Evolutionary conservation across 805 yeast genomes (phyloP).

Genomic region (Tetrapisispora fleetii): DNA sequence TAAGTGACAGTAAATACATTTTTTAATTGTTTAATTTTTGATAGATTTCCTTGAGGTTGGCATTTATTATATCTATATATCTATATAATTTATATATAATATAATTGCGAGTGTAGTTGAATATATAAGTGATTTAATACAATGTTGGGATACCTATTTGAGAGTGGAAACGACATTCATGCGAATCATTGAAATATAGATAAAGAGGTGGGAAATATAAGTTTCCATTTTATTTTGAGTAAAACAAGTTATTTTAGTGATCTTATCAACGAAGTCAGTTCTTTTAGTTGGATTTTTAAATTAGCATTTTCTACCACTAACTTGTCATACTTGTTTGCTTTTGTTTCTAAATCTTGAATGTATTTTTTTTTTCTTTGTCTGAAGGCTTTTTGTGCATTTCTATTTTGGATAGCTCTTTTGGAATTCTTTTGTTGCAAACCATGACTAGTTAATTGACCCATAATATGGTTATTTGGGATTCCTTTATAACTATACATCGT

Average conservation of each 20-base stretch:
- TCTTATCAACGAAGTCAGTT: background rate
- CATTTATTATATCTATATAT: no score
- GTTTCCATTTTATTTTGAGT: no score
- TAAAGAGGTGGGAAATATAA: no score
- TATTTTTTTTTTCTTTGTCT: slow-evolving; percentile 74
- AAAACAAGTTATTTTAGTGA: background rate
- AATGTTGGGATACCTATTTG: no score
- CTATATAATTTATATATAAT: no score
- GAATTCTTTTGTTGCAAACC: slow-evolving; percentile 30
- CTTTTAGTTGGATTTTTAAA: slow-evolving; percentile 3
- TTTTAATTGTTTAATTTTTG: no score
- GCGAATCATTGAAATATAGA: no score
- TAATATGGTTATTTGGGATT: background rate
- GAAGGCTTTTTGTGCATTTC: slow-evolving; percentile 86
- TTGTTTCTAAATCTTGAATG: slow-evolving; percentile 66
- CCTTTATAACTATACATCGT: background rate
- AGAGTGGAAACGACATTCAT: no score
- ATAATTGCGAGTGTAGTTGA: no score
- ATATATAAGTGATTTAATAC: no score
- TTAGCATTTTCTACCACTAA: slow-evolving; percentile 39
- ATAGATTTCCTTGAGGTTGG: no score
- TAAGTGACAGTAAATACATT: no score
- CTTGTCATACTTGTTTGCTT: slow-evolving; percentile 51
- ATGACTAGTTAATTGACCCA: background rate
- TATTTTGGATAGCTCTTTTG: slow-evolving; percentile 83